These are phyloP conservation scores for Podaxis sp. DNA, from an alignment of 768 basidiomycete species.

Conservation along the genomic window DNA sequence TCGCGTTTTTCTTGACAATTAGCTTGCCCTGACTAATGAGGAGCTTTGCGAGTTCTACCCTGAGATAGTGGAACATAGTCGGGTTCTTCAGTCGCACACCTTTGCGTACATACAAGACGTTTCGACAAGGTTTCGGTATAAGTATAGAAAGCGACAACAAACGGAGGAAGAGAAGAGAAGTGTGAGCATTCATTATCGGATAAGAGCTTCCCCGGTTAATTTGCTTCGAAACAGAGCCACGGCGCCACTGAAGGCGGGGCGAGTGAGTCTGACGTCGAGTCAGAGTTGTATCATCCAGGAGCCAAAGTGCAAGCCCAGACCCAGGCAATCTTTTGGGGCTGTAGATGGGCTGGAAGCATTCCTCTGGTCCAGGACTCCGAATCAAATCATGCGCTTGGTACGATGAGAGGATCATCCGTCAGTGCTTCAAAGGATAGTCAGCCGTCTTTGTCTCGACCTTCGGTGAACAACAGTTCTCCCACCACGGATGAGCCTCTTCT, in stretches of 20 bases:
- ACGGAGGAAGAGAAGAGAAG: neutral
- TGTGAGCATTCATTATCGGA: neutral
- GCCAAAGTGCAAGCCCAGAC: neutral
- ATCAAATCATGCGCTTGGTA: constrained; percentile 9
- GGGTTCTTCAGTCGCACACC: neutral
- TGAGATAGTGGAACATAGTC: neutral
- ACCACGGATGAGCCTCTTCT: neutral
- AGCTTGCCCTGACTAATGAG: no score
- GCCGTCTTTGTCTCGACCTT: neutral
- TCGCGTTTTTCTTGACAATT: neutral
- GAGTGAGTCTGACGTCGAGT: neutral
- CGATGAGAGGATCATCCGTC: neutral
- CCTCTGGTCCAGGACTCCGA: neutral
- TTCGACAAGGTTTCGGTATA: neutral
- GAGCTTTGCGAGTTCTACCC: neutral
- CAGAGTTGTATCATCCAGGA: neutral
- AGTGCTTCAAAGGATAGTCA: neutral
- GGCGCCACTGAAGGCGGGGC: neutral
- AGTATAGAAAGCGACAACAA: neutral
- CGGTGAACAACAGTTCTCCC: neutral
- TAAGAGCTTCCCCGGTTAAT: neutral
- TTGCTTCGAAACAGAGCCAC: neutral
- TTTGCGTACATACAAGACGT: neutral
- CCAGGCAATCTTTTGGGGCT: neutral
- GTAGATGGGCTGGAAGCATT: neutral